Conservation (phyloP, 164 flowering plant species). For the Nymphaea colorata region DNA sequence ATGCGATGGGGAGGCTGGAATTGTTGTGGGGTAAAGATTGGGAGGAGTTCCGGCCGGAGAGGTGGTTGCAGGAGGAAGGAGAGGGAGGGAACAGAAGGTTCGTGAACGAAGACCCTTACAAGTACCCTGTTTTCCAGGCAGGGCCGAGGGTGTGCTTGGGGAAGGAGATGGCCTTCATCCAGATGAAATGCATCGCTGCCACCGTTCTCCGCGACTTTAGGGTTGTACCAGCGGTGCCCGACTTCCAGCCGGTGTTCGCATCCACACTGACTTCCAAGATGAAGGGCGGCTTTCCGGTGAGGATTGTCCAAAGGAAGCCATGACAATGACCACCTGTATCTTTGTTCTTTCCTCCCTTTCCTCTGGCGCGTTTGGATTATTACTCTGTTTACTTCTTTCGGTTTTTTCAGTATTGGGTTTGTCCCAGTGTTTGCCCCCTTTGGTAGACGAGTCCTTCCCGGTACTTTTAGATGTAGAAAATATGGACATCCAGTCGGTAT, state of each 20-base stretch:
- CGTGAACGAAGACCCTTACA: slow-evolving; percentile 7
- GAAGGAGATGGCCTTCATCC: slow-evolving; percentile 13
- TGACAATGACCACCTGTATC: no score
- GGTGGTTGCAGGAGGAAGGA: slow-evolving; percentile 41
- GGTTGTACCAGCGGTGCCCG: no score
- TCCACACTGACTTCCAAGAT: slow-evolving; percentile 12
- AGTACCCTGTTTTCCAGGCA: slow-evolving; percentile 13
- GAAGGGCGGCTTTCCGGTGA: slow-evolving; percentile 10
- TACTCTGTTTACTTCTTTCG: no score
- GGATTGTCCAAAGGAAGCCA: slow-evolving; percentile 1
- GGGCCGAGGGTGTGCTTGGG: slow-evolving; percentile 16
- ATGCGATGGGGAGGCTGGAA: slow-evolving; percentile 78
- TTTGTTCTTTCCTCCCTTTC: no score
- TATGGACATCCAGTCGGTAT: no score
- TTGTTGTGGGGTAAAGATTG: slow-evolving; percentile 63
- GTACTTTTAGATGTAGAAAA: no score
- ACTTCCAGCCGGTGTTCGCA: not conserved
- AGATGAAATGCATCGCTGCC: slow-evolving; percentile 11
- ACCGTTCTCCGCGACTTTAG: no score
- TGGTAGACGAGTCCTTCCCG: no score
- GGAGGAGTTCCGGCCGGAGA: slow-evolving; percentile 51
- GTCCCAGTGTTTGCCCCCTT: no score
- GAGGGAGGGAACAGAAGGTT: slow-evolving; percentile 8
- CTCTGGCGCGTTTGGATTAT: no score
- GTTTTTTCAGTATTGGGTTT: no score